Evolutionary conservation across 116 monocot genomes (phyloP).

Genomic region (Posidonia oceanica): DNA sequence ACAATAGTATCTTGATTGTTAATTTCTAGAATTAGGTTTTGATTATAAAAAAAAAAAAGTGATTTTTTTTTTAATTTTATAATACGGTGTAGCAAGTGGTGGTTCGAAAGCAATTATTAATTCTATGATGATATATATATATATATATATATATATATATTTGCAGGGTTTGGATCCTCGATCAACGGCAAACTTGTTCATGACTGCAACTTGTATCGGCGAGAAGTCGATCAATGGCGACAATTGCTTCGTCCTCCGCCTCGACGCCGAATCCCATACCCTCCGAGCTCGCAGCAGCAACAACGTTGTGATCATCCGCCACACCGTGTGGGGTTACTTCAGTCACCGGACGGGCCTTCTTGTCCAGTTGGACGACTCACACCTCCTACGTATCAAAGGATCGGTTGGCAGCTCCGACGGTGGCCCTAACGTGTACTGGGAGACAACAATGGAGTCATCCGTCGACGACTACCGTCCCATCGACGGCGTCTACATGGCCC

Average conservation of each 20-base stretch:
- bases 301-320: conserved; percentile 66
- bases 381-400: conserved; percentile 49
- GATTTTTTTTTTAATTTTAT: no score
- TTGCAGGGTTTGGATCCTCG: conserved; percentile 73
- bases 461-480: conserved; percentile 65
- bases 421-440: conserved; percentile 54
- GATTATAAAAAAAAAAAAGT: no score
- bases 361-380: conserved; percentile 65
- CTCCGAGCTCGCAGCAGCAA: conserved; percentile 58
- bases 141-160: neutral
- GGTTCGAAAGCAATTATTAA: no score
- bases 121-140: neutral
- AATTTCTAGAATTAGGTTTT: no score
- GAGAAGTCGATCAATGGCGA: conserved; percentile 60
- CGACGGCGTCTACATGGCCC: conserved; percentile 79
- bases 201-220: conserved; percentile 47
- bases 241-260: conserved; percentile 64
- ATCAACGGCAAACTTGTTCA: conserved; percentile 63
- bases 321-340: conserved; percentile 89
- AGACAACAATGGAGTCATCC: conserved; percentile 68
- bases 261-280: conserved; percentile 46
- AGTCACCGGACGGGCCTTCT: conserved; percentile 75
- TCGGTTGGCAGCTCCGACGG: conserved; percentile 9
- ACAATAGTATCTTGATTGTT: no score
- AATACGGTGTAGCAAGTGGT: no score